Percentiles rank a stretch among this genome's conserved stretches.
Evolutionary conservation across 2,329 filamentous ascomycete species (phyloP).

Genomic region (Colletotrichum incanum): DNA sequence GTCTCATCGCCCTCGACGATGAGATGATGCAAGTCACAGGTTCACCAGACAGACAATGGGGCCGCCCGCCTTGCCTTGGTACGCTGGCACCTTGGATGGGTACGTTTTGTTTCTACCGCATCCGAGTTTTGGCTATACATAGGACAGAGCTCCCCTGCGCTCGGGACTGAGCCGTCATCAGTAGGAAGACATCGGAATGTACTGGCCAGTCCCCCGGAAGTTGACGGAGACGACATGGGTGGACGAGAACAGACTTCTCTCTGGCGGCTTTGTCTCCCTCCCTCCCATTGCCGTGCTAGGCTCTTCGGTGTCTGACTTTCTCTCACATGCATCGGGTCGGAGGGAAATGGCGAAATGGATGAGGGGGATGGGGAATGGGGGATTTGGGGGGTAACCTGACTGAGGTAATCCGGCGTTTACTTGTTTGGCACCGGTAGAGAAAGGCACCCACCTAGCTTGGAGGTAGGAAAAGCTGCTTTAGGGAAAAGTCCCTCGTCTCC

Average conservation of each 20-base stretch:
- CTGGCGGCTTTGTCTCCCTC: slow-evolving; percentile 1
- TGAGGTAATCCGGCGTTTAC: neutral
- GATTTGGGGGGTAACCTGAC: neutral
- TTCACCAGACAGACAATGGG: neutral
- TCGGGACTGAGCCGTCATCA: slow-evolving; percentile 14
- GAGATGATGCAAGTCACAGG: slow-evolving; percentile 29
- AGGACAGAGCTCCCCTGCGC: slow-evolving; percentile 43
- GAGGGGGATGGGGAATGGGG: slow-evolving; percentile 6
- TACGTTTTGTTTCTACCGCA: slow-evolving; percentile 33
- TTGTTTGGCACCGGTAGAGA: neutral
- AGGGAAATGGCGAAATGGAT: slow-evolving; percentile 12
- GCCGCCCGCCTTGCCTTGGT: neutral
- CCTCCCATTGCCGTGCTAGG: neutral
- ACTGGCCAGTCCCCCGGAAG: slow-evolving; percentile 23
- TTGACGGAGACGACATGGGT: slow-evolving; percentile 31
- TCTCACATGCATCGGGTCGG: slow-evolving; percentile 35
- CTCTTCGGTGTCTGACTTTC: neutral
- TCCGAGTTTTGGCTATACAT: slow-evolving; percentile 42
- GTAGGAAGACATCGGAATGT: slow-evolving; percentile 33
- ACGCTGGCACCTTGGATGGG: slow-evolving; percentile 17
- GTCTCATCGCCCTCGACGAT: slow-evolving; percentile 21
- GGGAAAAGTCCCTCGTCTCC: slow-evolving; percentile 19
- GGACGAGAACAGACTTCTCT: slow-evolving; percentile 6
- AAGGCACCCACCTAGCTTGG: neutral
- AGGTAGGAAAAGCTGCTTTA: slow-evolving; percentile 20